These are phyloP conservation scores for Lactarius hengduanensis DNA, from an alignment of 768 basidiomycete species.

Conservation along the genomic window DNA sequence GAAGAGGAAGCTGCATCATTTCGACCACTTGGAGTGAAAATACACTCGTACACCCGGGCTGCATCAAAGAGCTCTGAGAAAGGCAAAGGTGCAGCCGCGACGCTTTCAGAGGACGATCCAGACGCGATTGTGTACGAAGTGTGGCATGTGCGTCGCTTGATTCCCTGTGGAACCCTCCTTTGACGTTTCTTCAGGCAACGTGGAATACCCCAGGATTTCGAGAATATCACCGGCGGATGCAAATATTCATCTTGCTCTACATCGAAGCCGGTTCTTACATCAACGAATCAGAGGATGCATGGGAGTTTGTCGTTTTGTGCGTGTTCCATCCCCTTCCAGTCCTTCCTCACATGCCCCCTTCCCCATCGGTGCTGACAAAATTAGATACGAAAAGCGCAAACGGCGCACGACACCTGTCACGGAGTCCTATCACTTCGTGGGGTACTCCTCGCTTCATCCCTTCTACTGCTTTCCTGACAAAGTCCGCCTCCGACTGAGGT, in stretches of 20 bases:
- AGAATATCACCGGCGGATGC: slow-evolving; percentile 91
- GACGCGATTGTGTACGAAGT: slow-evolving; percentile 80
- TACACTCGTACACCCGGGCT: slow-evolving; percentile 74
- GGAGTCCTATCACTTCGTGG: slow-evolving; percentile 84
- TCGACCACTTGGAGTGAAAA: slow-evolving; percentile 69
- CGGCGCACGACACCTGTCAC: slow-evolving; percentile 49
- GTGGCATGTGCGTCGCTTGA: slow-evolving; percentile 68
- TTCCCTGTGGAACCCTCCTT: not conserved
- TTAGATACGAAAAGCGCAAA: slow-evolving; percentile 83
- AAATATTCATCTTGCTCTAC: slow-evolving; percentile 90
- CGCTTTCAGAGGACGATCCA: slow-evolving; percentile 49
- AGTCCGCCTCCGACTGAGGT: slow-evolving; percentile 85
- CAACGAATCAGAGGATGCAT: slow-evolving; percentile 86
- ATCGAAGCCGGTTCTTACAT: slow-evolving; percentile 97
- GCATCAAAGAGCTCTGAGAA: slow-evolving; percentile 46
- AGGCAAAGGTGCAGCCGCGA: slow-evolving; percentile 50
- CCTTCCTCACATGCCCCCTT: not conserved
- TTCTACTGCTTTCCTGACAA: slow-evolving; percentile 96
- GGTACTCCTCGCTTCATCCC: slow-evolving; percentile 91
- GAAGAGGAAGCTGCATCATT: slow-evolving; percentile 78
- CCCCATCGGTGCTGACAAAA: slow-evolving; percentile 3
- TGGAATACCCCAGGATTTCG: slow-evolving; percentile 85
- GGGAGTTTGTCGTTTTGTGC: slow-evolving; percentile 90
- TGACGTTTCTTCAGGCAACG: slow-evolving; percentile 53
- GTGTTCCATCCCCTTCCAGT: slow-evolving; percentile 34